Conservation (phyloP, 2,329 filamentous ascomycete genomes). For the Fusarium pseudoanthophilum region DNA sequence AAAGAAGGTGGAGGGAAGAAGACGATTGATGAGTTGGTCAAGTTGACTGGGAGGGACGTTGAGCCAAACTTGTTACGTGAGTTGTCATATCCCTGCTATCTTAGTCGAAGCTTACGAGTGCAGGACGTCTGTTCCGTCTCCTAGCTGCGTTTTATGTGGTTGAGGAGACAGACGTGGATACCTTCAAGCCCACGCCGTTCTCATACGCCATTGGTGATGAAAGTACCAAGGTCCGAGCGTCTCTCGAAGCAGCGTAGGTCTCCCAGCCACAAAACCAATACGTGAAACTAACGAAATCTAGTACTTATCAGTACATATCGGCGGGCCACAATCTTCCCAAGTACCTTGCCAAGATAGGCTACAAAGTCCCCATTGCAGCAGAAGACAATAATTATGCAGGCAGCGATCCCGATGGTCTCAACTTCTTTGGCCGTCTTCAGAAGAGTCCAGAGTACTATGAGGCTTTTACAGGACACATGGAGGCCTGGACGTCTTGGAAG, state of each 20-base stretch:
- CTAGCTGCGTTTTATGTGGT: constrained; percentile 33
- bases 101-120: background rate
- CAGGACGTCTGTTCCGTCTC: constrained; percentile 29
- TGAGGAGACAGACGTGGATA: constrained; percentile 24
- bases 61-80: constrained; percentile 26
- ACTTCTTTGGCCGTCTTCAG: constrained; percentile 32
- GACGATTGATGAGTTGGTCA: constrained; percentile 22
- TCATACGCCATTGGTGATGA: constrained; percentile 33
- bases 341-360: constrained; percentile 22
- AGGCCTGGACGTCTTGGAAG: constrained; percentile 34
- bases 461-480: constrained; percentile 32
- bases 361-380: constrained; percentile 20
- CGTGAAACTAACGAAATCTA: background rate
- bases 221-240: constrained; percentile 31
- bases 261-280: fast-evolving
- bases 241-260: constrained; percentile 25
- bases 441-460: constrained; percentile 34
- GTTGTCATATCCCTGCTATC: fast-evolving
- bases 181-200: constrained; percentile 27
- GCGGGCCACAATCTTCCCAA: constrained; percentile 31
- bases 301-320: constrained; percentile 32
- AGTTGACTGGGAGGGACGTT: constrained; percentile 3
- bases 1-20: constrained; percentile 9
- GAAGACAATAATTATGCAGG: constrained; percentile 17
- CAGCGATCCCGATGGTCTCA: constrained; percentile 24